Conservation (phyloP, 345 rosid species). For the Heritiera littoralis region DNA sequence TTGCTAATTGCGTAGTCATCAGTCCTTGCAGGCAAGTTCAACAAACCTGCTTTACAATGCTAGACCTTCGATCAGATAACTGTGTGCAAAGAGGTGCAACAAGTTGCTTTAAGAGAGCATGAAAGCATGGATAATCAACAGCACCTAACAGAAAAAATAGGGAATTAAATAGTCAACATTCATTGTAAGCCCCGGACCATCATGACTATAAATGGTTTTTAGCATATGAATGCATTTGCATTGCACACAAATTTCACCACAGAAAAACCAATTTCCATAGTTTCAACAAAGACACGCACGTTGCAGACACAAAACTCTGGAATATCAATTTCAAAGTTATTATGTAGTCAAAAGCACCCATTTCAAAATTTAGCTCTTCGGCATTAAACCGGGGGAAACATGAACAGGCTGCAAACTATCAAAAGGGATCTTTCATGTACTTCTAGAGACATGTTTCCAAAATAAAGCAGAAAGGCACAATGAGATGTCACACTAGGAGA, state of each 20-base stretch:
- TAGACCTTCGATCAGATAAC: slow-evolving; percentile 88
- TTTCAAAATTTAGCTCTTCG: neutral
- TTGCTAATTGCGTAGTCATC: neutral
- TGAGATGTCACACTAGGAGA: too few relatives aligned
- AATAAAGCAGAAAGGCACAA: neutral
- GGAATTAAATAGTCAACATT: neutral
- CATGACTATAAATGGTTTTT: neutral
- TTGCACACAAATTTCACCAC: neutral
- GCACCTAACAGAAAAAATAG: slow-evolving; percentile 58
- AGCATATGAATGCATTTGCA: neutral
- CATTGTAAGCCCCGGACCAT: neutral
- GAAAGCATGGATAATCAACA: slow-evolving; percentile 73
- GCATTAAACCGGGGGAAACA: neutral
- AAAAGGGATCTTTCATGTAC: neutral
- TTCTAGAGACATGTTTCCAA: neutral
- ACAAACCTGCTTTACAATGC: slow-evolving; percentile 85
- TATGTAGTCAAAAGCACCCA: neutral
- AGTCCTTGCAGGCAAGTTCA: neutral
- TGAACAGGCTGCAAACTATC: neutral
- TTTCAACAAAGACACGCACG: neutral
- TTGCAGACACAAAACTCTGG: neutral
- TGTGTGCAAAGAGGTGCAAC: slow-evolving; percentile 77
- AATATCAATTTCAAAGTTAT: slow-evolving; percentile 13
- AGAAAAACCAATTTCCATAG: neutral
- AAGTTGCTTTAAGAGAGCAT: slow-evolving; percentile 89